These are phyloP conservation scores for Scopulariopsis brevicaulis DNA, from an alignment of 2,329 filamentous ascomycete genomes.

Conservation along the genomic window DNA sequence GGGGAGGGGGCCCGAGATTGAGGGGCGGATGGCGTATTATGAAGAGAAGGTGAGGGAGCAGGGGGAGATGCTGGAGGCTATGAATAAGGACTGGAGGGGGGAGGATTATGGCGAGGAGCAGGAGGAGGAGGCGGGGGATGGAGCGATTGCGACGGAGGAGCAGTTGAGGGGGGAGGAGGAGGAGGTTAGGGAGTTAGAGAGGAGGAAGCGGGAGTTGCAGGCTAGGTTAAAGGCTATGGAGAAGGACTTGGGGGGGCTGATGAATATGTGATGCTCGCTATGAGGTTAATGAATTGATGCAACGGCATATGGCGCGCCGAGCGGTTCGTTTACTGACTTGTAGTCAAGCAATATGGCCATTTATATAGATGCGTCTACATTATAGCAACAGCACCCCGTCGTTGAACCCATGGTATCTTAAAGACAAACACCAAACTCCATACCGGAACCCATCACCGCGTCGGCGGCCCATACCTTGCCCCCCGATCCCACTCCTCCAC, in stretches of 20 bases:
- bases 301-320: not conserved
- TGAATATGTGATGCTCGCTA: constrained; percentile 30
- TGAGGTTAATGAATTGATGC: not conserved
- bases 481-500: constrained; percentile 69
- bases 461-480: constrained; percentile 51
- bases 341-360: not conserved
- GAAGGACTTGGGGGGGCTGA: constrained; percentile 41
- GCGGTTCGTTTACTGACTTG: not conserved
- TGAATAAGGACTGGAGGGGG: constrained; percentile 54
- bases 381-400: not conserved
- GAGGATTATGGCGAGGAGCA: constrained; percentile 39
- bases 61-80: constrained; percentile 56
- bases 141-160: constrained; percentile 49
- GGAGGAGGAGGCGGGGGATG: constrained; percentile 25
- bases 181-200: constrained; percentile 44
- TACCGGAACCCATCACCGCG: constrained; percentile 1
- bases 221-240: constrained; percentile 40
- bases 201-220: constrained; percentile 44
- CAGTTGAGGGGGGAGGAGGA: constrained; percentile 60
- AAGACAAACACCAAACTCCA: not conserved
- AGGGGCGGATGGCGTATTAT: constrained; percentile 66
- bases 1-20: constrained; percentile 58
- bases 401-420: not conserved
- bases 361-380: not conserved
- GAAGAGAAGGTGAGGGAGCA: constrained; percentile 73